phyloP scores from a whole-genome alignment of 768 basidiomycete species.

The Mycena rebaudengoi region DNA sequence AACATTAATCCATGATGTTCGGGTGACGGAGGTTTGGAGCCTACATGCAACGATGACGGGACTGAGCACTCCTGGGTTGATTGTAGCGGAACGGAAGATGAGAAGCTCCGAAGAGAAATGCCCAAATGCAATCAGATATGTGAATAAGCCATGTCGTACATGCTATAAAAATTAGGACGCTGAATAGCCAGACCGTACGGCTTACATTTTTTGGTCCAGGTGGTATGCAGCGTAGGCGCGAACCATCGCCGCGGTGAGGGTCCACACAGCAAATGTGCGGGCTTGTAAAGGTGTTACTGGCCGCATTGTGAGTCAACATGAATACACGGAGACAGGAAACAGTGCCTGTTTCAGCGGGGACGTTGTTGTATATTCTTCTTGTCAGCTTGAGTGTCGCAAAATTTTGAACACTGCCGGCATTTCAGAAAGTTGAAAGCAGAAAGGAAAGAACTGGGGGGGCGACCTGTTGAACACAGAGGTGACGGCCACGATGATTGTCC shows the following conservation, averaged over 20 bases:
- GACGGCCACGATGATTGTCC: constrained; percentile 85
- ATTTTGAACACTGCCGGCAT: constrained; percentile 84
- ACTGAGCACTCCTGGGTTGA: constrained; percentile 67
- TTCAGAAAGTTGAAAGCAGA: too few species aligned
- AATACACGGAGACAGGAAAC: constrained; percentile 10
- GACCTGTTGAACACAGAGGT: constrained; percentile 90
- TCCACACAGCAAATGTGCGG: constrained; percentile 93
- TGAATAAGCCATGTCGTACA: constrained; percentile 91
- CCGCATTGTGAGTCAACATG: background rate
- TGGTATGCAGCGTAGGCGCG: constrained; percentile 91
- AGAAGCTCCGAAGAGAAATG: constrained; percentile 91
- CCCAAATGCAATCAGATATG: constrained; percentile 89
- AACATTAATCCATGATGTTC: too few species aligned
- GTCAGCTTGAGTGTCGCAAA: constrained; percentile 81
- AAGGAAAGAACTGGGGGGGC: too few species aligned
- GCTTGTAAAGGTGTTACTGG: constrained; percentile 88
- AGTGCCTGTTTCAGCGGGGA: constrained; percentile 46
- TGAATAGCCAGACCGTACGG: constrained; percentile 24
- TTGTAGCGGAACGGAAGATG: constrained; percentile 79
- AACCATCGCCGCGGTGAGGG: constrained; percentile 83
- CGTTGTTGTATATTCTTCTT: constrained; percentile 74
- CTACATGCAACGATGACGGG: constrained; percentile 89
- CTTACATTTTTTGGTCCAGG: constrained; percentile 82
- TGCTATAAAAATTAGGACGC: constrained; percentile 51
- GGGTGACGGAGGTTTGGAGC: too few species aligned